Evolutionary conservation across 2,329 filamentous ascomycete species (phyloP).

Genomic region (Verticillium tricorpus): DNA sequence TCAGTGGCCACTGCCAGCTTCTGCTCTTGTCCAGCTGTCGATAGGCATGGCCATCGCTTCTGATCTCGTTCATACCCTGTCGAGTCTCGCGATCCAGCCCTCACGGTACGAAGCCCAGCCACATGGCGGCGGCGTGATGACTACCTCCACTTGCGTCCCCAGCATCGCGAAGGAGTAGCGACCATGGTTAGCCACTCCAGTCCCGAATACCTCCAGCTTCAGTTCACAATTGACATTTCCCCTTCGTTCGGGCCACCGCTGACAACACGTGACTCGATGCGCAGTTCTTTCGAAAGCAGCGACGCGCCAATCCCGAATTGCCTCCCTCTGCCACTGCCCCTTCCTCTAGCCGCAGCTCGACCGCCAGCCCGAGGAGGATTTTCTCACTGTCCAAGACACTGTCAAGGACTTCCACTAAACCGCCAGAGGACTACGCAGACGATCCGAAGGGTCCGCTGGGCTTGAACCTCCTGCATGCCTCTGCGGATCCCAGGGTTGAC

Average conservation of each 20-base stretch:
- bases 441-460: conserved; percentile 10
- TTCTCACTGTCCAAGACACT: conserved; percentile 10
- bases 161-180: not conserved
- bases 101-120: not conserved
- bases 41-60: too few relatives aligned
- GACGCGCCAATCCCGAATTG: conserved; percentile 6
- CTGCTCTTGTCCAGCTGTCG: too few relatives aligned
- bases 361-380: conserved; percentile 1
- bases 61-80: too few relatives aligned
- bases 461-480: conserved; percentile 16
- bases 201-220: too few relatives aligned
- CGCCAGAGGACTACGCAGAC: not conserved
- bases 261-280: not conserved
- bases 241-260: not conserved
- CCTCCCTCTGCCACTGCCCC: conserved; percentile 4
- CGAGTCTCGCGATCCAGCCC: not conserved
- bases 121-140: not conserved
- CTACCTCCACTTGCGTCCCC: not conserved
- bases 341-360: conserved; percentile 3
- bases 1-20: too few relatives aligned
- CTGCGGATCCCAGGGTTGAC: conserved; percentile 19
- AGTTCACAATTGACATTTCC: too few relatives aligned
- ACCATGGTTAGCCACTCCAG: not conserved
- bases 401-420: conserved; percentile 5
- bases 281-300: conserved; percentile 14